Evolutionary conservation across 805 yeast genomes (phyloP), one percentile per base, ranked within the genome.

Genomic region (Candida patagonica): DNA sequence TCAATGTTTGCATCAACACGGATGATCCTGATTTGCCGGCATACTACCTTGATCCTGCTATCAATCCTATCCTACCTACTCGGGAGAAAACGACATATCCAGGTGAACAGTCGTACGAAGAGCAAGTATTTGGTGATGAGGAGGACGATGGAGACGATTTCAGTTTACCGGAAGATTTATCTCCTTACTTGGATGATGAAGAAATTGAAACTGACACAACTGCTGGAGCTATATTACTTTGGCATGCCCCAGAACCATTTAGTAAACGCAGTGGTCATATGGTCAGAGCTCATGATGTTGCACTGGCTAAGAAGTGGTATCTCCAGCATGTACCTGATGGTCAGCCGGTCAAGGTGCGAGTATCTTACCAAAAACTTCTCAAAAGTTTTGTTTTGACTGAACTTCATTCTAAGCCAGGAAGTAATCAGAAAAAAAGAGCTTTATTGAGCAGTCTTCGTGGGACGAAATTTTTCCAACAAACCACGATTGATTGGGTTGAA

Each of bases 401-500:
- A 42, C 63, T 92, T 22, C 84, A 78, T 42, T 67, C 66, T 17
- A 55, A 58, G 12, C 61, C 59, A 19, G 61, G 66, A 2, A 62
- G 67, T 2, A 63, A 65, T 24, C 69, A 62, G 33, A 68, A 70
- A 37, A 80, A 77, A 49, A 68, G 72, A 5, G 70, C 74, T 29
- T 62, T 92, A 10, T 56, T 92, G 21, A 76, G 74, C 45, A 69
- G 77, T 23, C 68, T 92, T 48, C 75, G 76, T 42, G 68, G 71
- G 34, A 92, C 98, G 0, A 88, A 85, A 53, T 92, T 75, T 57
- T 92, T 92, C 61, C 95, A 86, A 55, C 80, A 83, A 51, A 89
- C 98, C 0, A 71, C 88, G 0, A 78, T 92, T 37, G 98, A 92
- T 60, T 92, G 99, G 99, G 92, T 89, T 2, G 99, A 92, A 59